Conservation (phyloP, 257 asterid species). For the Solanum paucissectum region DNA sequence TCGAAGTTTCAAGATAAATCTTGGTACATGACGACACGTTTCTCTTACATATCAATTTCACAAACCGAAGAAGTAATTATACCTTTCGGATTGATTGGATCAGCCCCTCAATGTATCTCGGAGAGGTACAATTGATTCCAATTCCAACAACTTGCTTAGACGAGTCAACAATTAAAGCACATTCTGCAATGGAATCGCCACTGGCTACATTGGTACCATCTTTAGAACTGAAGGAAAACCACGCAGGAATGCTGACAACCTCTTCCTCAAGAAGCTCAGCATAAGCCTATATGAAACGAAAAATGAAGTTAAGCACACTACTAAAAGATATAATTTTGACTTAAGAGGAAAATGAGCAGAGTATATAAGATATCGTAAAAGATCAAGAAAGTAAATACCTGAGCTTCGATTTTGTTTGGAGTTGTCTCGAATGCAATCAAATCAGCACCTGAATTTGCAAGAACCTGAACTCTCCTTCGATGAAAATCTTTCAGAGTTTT, state of each 20-base stretch:
- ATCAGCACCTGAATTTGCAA: slow-evolving; percentile 74
- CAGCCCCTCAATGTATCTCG: slow-evolving; percentile 54
- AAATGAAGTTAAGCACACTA: neutral
- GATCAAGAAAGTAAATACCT: slow-evolving; percentile 23
- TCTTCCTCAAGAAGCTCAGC: slow-evolving; percentile 71
- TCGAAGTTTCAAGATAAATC: neutral
- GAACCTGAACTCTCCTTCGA: slow-evolving; percentile 65
- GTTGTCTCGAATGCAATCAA: slow-evolving; percentile 83
- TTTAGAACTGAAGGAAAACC: slow-evolving; percentile 66
- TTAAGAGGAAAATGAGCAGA: neutral
- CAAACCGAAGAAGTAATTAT: neutral
- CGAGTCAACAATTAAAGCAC: slow-evolving; percentile 50
- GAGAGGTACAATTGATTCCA: slow-evolving; percentile 83
- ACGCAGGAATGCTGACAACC: slow-evolving; percentile 38
- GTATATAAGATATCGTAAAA: neutral
- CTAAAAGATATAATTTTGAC: neutral
- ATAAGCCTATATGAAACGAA: slow-evolving; percentile 32
- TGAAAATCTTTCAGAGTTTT: slow-evolving; percentile 70
- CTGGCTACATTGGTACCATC: slow-evolving; percentile 51
- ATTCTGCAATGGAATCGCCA: slow-evolving; percentile 56
- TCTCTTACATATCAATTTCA: neutral
- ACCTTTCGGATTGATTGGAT: slow-evolving; percentile 51
- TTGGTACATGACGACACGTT: neutral
- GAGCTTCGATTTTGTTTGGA: slow-evolving; percentile 70
- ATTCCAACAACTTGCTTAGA: slow-evolving; percentile 44